Evolutionary conservation across 2,329 filamentous ascomycete species (phyloP).

Genomic region (Trichoderma guizhouense): DNA sequence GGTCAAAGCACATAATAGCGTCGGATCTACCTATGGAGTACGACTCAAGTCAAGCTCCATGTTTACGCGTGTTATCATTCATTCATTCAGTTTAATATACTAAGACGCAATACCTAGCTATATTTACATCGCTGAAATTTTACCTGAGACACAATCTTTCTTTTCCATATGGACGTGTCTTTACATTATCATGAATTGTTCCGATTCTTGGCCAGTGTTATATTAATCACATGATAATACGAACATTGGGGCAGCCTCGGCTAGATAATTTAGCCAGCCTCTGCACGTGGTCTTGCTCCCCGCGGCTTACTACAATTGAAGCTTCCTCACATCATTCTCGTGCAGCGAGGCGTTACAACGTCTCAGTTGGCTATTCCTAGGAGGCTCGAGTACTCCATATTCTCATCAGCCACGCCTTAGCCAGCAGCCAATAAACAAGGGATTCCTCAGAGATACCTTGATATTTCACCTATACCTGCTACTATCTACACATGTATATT

Average conservation of each 20-base stretch:
- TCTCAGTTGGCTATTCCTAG: not conserved
- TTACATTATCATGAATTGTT: not conserved
- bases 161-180: not conserved
- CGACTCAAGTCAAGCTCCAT: not conserved
- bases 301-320: not conserved
- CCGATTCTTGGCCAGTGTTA: not conserved
- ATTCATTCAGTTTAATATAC: not conserved
- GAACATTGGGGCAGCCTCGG: not conserved
- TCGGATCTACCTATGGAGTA: not conserved
- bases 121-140: not conserved
- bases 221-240: not conserved
- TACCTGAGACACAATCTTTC: not conserved
- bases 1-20: not conserved
- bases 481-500: no score
- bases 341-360: not conserved
- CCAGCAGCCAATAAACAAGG: not conserved
- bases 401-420: fast-evolving
- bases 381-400: not conserved
- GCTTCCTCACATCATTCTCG: not conserved
- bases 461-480: not conserved
- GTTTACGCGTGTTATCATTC: not conserved
- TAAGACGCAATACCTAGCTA: not conserved
- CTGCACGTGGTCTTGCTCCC: not conserved
- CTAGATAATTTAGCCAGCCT: not conserved
- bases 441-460: not conserved